Evolutionary conservation across 202 grass and related monocot genomes (phyloP), one percentile per base, ranked within the genome.

Genomic region (Zoysia matrella): DNA sequence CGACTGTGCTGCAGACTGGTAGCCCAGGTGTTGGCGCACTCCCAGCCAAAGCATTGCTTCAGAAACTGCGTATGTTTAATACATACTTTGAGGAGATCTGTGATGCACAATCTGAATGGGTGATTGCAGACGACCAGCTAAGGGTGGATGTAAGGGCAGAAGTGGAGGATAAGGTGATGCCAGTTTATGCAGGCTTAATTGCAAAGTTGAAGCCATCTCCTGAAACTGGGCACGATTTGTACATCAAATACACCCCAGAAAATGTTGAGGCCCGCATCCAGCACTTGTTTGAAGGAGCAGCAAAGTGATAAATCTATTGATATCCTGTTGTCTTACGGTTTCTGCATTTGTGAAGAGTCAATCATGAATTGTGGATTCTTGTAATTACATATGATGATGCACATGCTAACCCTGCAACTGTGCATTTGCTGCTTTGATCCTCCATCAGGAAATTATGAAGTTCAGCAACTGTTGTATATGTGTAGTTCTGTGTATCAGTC

Each of bases 61-160:
- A 95, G 80, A 94, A 94, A 43, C 55, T 98, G 40, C 72, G 92
- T 6, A 81, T 98, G 86, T 98, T 98, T 66, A 98, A 95, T 67
- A 83, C 83, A 15, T 98, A 98, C 65, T 86, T 98, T n/a, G 90
- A 93, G 18, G 95, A 98, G 72, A 98, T 94, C 47, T 93, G 66
- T 56, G 72, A 18, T 13, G 50, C 58, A 58, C 95, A 95, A 41
- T 74, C 76, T 47, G 83, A 85, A 54, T 98, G 95, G 92, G 70
- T 98, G 58, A 75, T 94, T 75, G 88, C 87, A 14, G 89, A 98
- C 83, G 92, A 93, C 4, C 92, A 94, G 63, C 68, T 98, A 72
- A 80, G 74, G 56, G 30, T 83, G 51, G 92, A 98, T 45, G 74
- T 98, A 53, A 84, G 88, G 62, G 53, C 81, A 14, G 70, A 84